Evolutionary conservation across 306 rosid species (phyloP), one percentile per base, ranked within the genome.

Genomic region (Dalbergia cochinchinensis): DNA sequence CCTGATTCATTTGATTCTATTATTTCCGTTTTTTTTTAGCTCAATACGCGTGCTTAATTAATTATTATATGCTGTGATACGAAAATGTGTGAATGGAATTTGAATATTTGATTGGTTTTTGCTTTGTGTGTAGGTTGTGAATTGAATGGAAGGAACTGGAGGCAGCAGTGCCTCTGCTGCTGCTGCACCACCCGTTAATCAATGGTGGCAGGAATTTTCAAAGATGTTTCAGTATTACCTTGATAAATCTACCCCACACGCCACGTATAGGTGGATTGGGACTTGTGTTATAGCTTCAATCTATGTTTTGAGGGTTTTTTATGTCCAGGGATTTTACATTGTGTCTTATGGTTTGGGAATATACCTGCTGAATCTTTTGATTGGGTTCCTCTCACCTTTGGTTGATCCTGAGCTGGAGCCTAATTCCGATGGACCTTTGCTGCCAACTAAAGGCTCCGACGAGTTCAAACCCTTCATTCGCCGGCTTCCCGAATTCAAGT

Each of bases 391-490:
- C 55, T 93, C 98, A 0, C 98, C 98, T 37, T 86, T 89, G 88
- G 96, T 85, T 82, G 98, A 93, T 86, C 97, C 98, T 15, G 98
- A 91, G 82, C 74, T 86, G 86, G 98, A 90, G 65, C 82, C 78
- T 79, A 54, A 54, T 54, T 74, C 93, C 1, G 92, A 83, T 37
- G 94, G 94, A 35, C 85, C 97, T 34, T 41, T 88, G 84, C 91
- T 93, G 51, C 98, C 98, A 0, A 93, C 94, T 4, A 93, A 91
- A 86, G 98, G 98, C 31, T 93, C 98, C 0, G 98, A 93, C 39
- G 98, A 93, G 70, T 93, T 91, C 84, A 93, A 90, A 77, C 97
- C 98, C 0, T 93, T 93, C 91, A 91, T 93, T 69, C 94, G 97
- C 53, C 82, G 97, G 6, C 98, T 93, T 83, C 98, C 98, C 33